These are phyloP conservation scores for Huntiella bhutanensis DNA, from an alignment of 2,329 filamentous ascomycete genomes.

Conservation along the genomic window DNA sequence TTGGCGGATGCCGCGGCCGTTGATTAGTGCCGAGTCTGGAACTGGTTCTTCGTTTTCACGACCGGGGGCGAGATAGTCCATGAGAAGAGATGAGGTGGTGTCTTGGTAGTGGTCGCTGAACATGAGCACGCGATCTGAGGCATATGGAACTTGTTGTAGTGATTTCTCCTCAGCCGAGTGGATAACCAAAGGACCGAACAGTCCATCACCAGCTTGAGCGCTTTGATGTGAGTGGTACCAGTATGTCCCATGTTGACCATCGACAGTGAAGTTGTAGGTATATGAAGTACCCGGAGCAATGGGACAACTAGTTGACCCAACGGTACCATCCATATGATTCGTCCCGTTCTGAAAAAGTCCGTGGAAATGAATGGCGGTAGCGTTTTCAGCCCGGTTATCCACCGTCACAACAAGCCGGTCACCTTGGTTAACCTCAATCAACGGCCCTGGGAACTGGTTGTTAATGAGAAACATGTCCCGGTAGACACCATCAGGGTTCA, in stretches of 20 bases:
- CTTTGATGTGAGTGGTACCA: slow-evolving; percentile 49
- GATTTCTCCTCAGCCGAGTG: slow-evolving; percentile 30
- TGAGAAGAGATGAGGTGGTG: slow-evolving; percentile 27
- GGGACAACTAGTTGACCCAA: slow-evolving; percentile 47
- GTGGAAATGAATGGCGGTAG: slow-evolving; percentile 56
- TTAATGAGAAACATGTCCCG: slow-evolving; percentile 52
- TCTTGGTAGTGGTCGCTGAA: slow-evolving; percentile 61
- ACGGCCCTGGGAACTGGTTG: slow-evolving; percentile 52
- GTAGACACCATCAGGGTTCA: slow-evolving; percentile 41
- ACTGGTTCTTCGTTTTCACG: slow-evolving; percentile 44
- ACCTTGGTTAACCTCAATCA: slow-evolving; percentile 54
- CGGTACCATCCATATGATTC: slow-evolving; percentile 52
- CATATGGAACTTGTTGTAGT: slow-evolving; percentile 15
- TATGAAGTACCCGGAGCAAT: slow-evolving; percentile 44
- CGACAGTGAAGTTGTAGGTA: slow-evolving; percentile 49
- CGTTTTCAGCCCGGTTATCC: slow-evolving; percentile 46
- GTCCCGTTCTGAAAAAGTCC: slow-evolving; percentile 62
- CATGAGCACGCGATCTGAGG: slow-evolving; percentile 40
- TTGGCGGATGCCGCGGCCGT: slow-evolving; percentile 26
- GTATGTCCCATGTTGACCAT: slow-evolving; percentile 28
- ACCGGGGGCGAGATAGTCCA: slow-evolving; percentile 34
- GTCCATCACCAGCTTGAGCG: slow-evolving; percentile 47
- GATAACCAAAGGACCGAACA: slow-evolving; percentile 49
- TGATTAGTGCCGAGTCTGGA: slow-evolving; percentile 45
- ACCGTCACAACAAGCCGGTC: slow-evolving; percentile 53